Evolutionary conservation across 305 asterid genomes (phyloP).

Genomic region (Rubia peregrina): DNA sequence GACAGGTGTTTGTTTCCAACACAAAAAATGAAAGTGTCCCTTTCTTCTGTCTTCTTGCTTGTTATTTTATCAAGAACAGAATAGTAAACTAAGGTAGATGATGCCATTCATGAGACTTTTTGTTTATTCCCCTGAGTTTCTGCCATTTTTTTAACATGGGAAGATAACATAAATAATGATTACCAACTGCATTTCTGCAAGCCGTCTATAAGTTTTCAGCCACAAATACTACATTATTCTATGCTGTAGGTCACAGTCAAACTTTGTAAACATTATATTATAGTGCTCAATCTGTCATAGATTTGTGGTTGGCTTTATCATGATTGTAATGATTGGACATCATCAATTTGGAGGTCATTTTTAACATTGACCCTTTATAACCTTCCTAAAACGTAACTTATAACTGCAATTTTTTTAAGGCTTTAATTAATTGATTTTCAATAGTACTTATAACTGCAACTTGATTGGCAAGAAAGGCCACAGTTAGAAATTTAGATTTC

Average conservation of each 20-base stretch:
- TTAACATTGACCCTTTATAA: slow-evolving; percentile 14
- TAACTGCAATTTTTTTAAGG: too few relatives aligned
- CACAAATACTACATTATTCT: slow-evolving; percentile 29
- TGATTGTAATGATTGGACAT: slow-evolving; percentile 26
- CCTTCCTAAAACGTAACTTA: slow-evolving; percentile 11
- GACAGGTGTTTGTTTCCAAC: neutral
- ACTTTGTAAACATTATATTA: slow-evolving; percentile 11
- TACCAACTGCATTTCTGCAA: slow-evolving; percentile 24
- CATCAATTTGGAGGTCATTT: slow-evolving; percentile 23
- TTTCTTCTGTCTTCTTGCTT: slow-evolving; percentile 3
- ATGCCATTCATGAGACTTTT: slow-evolving; percentile 16
- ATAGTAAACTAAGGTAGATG: slow-evolving; percentile 10
- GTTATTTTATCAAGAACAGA: slow-evolving; percentile 3
- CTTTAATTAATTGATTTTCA: too few relatives aligned
- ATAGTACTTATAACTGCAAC: too few relatives aligned
- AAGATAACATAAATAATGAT: slow-evolving; percentile 35
- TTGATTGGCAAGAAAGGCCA: neutral
- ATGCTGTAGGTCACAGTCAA: slow-evolving; percentile 18
- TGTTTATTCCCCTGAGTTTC: slow-evolving; percentile 1
- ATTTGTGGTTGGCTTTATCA: slow-evolving; percentile 7
- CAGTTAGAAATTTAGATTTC: slow-evolving; percentile 18
- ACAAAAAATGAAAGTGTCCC: slow-evolving; percentile 5
- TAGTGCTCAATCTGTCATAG: slow-evolving; percentile 15
- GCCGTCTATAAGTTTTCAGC: slow-evolving; percentile 34
- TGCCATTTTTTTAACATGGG: slow-evolving; percentile 5